Conservation (phyloP, 2,329 filamentous ascomycete genomes). For the Fusarium nanum region DNA sequence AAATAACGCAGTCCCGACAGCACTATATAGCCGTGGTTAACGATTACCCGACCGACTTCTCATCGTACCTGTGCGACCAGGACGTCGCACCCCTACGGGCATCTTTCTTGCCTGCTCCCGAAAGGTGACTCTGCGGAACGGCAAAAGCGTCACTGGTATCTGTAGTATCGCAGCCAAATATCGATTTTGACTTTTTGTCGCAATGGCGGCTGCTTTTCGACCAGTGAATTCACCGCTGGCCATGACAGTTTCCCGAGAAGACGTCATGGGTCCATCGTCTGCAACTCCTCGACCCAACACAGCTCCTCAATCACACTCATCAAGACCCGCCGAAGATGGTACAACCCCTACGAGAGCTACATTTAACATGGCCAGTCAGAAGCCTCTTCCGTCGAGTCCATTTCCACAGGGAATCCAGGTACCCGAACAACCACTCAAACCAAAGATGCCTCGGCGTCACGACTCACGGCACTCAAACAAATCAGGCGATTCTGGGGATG, state of each 20-base stretch:
- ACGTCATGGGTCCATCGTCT: slow-evolving; percentile 54
- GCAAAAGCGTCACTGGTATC: slow-evolving; percentile 17
- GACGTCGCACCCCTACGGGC: slow-evolving; percentile 20
- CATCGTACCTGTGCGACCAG: slow-evolving; percentile 39
- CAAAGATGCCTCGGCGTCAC: slow-evolving; percentile 55
- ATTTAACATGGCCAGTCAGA: slow-evolving; percentile 63
- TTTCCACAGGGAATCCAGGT: slow-evolving; percentile 64
- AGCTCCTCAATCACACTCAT: slow-evolving; percentile 48
- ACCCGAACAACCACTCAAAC: slow-evolving; percentile 56
- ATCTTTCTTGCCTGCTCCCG: slow-evolving; percentile 25
- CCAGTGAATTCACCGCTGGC: slow-evolving; percentile 59
- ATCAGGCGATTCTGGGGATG: slow-evolving; percentile 73
- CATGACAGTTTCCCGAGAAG: slow-evolving; percentile 49
- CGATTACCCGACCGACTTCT: slow-evolving; percentile 32
- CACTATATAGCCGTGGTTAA: slow-evolving; percentile 30
- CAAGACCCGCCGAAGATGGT: slow-evolving; percentile 56
- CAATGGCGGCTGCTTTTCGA: slow-evolving; percentile 62
- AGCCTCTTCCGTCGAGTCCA: slow-evolving; percentile 64
- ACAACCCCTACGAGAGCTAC: slow-evolving; percentile 73
- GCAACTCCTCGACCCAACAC: slow-evolving; percentile 53
- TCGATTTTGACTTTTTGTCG: slow-evolving; percentile 39
- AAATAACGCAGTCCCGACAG: slow-evolving; percentile 31
- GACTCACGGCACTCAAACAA: slow-evolving; percentile 71
- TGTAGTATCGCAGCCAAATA: slow-evolving; percentile 20
- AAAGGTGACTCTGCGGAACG: slow-evolving; percentile 22